Percentiles rank a stretch among this genome's conserved stretches.
Evolutionary conservation across 257 asterid genomes (phyloP).

Genomic region (Nicotiana tabacum): DNA sequence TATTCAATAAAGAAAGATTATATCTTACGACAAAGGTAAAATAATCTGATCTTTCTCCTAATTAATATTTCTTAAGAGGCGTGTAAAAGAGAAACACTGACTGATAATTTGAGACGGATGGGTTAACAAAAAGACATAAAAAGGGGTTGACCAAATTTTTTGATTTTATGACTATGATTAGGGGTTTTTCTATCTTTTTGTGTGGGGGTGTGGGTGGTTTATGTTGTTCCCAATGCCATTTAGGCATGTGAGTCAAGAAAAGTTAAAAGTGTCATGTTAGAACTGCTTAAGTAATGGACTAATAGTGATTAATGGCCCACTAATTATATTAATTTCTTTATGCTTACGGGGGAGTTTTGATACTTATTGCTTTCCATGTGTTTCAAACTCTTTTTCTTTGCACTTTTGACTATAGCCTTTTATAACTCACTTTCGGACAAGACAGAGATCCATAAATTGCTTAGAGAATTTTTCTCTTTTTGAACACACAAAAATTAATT

Average conservation of each 20-base stretch:
- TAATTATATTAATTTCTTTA: constrained; percentile 9
- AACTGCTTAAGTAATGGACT: constrained; percentile 30
- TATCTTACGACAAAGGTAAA: too few relatives aligned
- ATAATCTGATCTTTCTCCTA: too few relatives aligned
- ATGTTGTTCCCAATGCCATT: constrained; percentile 78
- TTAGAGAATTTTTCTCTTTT: constrained; percentile 11
- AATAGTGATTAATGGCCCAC: constrained; percentile 28
- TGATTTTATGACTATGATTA: constrained; percentile 27
- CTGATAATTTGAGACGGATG: too few relatives aligned
- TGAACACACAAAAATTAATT: neutral
- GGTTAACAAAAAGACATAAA: constrained; percentile 25
- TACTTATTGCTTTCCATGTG: constrained; percentile 28
- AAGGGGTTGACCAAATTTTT: constrained; percentile 35
- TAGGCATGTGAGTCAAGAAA: constrained; percentile 53
- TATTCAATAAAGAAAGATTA: too few relatives aligned
- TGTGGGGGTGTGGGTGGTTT: constrained; percentile 7
- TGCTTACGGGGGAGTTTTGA: constrained; percentile 10
- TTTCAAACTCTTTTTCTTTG: constrained; percentile 30
- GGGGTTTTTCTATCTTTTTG: neutral
- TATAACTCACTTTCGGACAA: constrained; percentile 38
- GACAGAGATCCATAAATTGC: constrained; percentile 40
- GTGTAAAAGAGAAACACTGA: too few relatives aligned
- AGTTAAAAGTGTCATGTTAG: constrained; percentile 33
- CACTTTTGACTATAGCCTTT: constrained; percentile 61
- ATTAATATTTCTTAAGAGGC: too few relatives aligned